phyloP scores from a whole-genome alignment of 768 basidiomycete genomes.

The Rhodotorula diobovata region DNA sequence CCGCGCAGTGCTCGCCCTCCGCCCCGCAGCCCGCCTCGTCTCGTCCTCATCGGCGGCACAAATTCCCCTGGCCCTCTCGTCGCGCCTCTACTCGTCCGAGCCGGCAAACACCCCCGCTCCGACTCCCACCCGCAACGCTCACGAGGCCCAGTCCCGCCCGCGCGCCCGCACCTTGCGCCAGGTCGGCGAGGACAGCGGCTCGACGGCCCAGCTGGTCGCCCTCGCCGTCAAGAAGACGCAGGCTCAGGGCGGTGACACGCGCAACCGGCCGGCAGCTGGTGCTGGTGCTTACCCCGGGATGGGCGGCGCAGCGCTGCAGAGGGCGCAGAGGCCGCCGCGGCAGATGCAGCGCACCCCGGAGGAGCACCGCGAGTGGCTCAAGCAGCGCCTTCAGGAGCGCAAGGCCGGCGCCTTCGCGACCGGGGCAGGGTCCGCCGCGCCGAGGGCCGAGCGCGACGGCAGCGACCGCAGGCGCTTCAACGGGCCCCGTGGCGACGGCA shows the following conservation, averaged over 20 bases:
- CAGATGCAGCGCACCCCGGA: neutral
- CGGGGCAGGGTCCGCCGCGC: neutral
- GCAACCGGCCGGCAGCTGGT: too few relatives aligned
- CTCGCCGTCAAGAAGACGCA: slow-evolving; percentile 23
- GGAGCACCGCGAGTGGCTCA: neutral
- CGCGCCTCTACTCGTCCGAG: slow-evolving; percentile 9
- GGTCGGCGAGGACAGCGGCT: slow-evolving; percentile 21
- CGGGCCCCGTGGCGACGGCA: neutral
- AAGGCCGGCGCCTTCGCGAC: neutral
- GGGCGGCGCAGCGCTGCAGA: neutral
- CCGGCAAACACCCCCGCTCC: neutral
- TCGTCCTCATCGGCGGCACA: slow-evolving; percentile 2
- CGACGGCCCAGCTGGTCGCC: slow-evolving; percentile 13
- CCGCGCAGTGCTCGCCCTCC: neutral
- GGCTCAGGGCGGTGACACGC: neutral
- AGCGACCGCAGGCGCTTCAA: neutral
- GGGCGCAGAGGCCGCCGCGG: neutral
- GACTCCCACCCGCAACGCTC: neutral
- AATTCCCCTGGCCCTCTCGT: neutral
- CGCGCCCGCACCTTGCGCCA: slow-evolving; percentile 12
- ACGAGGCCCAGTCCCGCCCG: slow-evolving; percentile 3
- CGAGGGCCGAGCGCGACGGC: neutral
- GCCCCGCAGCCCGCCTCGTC: neutral
- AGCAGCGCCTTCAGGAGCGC: neutral
- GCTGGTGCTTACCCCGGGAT: neutral